These are phyloP conservation scores for Clitopilus passeckerianus DNA, from an alignment of 768 basidiomycete genomes.

Conservation along the genomic window DNA sequence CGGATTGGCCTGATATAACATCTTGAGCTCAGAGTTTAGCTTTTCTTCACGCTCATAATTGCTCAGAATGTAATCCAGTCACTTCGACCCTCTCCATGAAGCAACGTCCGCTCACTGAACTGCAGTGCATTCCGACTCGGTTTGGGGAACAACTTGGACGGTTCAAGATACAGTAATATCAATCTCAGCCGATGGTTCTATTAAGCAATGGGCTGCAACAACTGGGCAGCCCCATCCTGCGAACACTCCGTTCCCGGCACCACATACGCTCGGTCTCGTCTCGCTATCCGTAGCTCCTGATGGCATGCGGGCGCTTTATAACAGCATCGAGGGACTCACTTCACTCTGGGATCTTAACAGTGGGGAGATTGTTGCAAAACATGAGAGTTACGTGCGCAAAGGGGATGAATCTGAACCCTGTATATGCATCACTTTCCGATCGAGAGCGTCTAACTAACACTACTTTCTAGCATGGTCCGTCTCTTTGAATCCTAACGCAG, in stretches of 20 bases:
- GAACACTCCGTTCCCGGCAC: slow-evolving; percentile 45
- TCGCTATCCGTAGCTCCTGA: slow-evolving; percentile 70
- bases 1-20: neutral
- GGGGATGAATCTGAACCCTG: slow-evolving; percentile 62
- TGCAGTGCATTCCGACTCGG: slow-evolving; percentile 72
- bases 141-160: slow-evolving; percentile 79
- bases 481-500: slow-evolving; percentile 71
- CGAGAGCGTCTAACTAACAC: neutral
- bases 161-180: slow-evolving; percentile 59
- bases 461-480: slow-evolving; percentile 68
- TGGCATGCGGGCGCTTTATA: slow-evolving; percentile 67
- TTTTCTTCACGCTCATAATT: slow-evolving; percentile 68
- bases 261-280: slow-evolving; percentile 84
- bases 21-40: slow-evolving; percentile 52
- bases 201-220: slow-evolving; percentile 67
- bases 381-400: slow-evolving; percentile 70
- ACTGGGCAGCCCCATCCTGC: slow-evolving; percentile 56
- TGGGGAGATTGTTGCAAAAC: slow-evolving; percentile 55
- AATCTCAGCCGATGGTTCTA: slow-evolving; percentile 72
- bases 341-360: slow-evolving; percentile 66
- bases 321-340: slow-evolving; percentile 82
- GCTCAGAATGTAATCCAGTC: slow-evolving; percentile 62
- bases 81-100: slow-evolving; percentile 12
- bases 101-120: slow-evolving; percentile 23
- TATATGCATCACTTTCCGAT: slow-evolving; percentile 23